These are phyloP conservation scores for Phaeosphaeriaceae sp. DNA, from an alignment of 2,329 filamentous ascomycete genomes.

Conservation along the genomic window DNA sequence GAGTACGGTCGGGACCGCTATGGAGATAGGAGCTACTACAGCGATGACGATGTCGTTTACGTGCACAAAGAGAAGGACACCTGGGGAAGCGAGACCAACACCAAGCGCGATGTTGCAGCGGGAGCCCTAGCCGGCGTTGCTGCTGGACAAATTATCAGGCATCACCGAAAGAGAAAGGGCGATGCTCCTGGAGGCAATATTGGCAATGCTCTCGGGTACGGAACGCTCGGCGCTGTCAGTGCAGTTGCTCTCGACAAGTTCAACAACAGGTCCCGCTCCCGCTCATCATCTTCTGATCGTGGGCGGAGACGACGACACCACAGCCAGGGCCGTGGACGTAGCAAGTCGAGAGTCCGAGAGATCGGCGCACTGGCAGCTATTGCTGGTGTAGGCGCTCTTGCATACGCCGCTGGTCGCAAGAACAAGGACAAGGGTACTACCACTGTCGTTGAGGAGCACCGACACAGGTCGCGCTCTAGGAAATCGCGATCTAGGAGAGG, in stretches of 20 bases:
- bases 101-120: conserved; percentile 68
- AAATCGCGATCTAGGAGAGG: conserved; percentile 22
- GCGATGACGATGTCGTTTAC: conserved; percentile 70
- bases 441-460: conserved; percentile 55
- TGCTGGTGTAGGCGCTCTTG: conserved; percentile 67
- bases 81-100: conserved; percentile 53
- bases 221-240: conserved; percentile 67
- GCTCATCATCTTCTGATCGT: conserved; percentile 47
- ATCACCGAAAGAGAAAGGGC: conserved; percentile 64
- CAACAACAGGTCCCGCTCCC: conserved; percentile 56
- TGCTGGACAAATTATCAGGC: conserved; percentile 67
- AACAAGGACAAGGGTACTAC: conserved; percentile 55
- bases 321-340: conserved; percentile 41
- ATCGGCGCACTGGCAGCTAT: conserved; percentile 67
- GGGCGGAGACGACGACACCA: conserved; percentile 28
- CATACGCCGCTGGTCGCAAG: conserved; percentile 59
- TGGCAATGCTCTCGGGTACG: conserved; percentile 65
- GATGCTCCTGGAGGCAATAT: conserved; percentile 61
- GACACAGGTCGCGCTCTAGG: conserved; percentile 56
- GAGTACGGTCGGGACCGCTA: conserved; percentile 49
- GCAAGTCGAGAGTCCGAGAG: conserved; percentile 56
- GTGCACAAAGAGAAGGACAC: conserved; percentile 62
- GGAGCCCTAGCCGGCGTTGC: conserved; percentile 68
- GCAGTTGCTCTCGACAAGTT: conserved; percentile 65
- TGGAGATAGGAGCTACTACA: conserved; percentile 58